Evolutionary conservation across 495 filamentous ascomycete species (phyloP), one percentile per base, ranked within the genome.

Genomic region (Parathielavia hyrcaniae): DNA sequence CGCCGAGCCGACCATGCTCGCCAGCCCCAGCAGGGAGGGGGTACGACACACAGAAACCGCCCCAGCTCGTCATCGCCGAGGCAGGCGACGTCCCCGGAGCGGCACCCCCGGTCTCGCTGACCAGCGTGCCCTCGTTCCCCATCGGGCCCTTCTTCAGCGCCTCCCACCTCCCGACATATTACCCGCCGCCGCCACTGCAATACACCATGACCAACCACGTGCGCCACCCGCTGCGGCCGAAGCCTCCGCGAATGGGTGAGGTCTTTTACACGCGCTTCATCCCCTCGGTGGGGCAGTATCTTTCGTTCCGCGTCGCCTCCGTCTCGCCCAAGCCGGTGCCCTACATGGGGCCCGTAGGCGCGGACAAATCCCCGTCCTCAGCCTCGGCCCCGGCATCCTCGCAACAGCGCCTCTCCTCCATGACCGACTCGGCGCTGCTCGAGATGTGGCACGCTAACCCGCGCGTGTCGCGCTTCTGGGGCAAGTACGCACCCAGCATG

Each of bases 361-460:
- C 6, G 14, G 58, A 71, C 64, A 64, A 66, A 20, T 64, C 71
- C 41, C 73, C 68, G 43, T 23, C 19, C 13, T 7, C 16, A 7
- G 2, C 35, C 10, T 9, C 46, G 46, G n/a, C n/a, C n/a, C n/a
- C n/a, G n/a, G n/a, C n/a, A n/a, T n/a, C n/a, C n/a, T 5, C n/a
- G 26, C 63, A 61, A n/a, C 67, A 57, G n/a, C 39, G 58, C 11
- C 53, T 75, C 58, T 19, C 62, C 61, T 50, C 66, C 61, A 20
- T 85, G 74, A 71, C 66, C 11, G 93, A 98, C 66, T 69, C 83
- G 9, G 84, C 90, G n/a, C 75, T 90, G 30, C 70, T 98, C 20
- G 82, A 96, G 63, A 79, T 80, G 60, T 98, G 93, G 93, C 90
- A 96, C 82, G 88, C 93, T 58, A 83, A 86, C 52, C 87, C 89